Base-by-base conservation (phyloP, 1,284 basidiomycete species). In the Malassezia yamatoensis region DNA sequence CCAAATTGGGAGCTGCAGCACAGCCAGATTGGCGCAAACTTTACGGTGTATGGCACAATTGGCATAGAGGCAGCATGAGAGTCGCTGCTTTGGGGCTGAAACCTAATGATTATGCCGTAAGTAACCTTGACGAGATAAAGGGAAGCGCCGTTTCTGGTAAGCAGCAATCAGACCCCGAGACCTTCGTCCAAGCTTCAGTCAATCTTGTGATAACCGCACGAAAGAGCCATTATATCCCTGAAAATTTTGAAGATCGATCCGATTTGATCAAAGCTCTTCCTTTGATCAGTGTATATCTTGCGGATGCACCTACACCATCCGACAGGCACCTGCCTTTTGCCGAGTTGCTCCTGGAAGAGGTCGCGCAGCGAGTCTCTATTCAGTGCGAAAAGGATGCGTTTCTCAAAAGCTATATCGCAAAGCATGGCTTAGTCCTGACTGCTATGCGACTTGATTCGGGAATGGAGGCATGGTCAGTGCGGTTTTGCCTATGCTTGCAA, bases 401-500 rank as follows among this genome's bases (percentile, higher is more conserved):
- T 11, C 45, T 45, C 3, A 33, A 20, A 13, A 5, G 7, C 3
- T 13, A 11, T 15, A 36, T 49, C 2, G 5, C 15, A 12, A 3
- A 15, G 32, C 45, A 42, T 32, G 47, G 38, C 36, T 11, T 44
- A 16, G 15, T 6, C 2, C 11, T 58, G 2, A 49, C 46, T n/a
- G 56, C 43, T 11, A 38, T 56, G 35, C 40, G 37, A 12, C n/a
- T 51, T 3, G 54, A 56, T 13, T 15, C 20, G 3, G 43, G 29
- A 24, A 32, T 18, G 44, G 53, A 16, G 37, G 43, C 3, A 29
- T 60, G 36, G 46, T 43, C 0, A 6, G 29, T 50, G 9, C 61
- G 56, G 3, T 39, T 74, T 29, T 53, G 65, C 41, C 58, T 73
- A 5, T 65, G 67, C 47, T 72, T 66, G 50, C 64, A 65, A 9